A percentile compares a stretch with the other conserved stretches of the same genome.
Conservation (phyloP, 2,329 filamentous ascomycete species). For the Pseudogymnoascus sp. region DNA sequence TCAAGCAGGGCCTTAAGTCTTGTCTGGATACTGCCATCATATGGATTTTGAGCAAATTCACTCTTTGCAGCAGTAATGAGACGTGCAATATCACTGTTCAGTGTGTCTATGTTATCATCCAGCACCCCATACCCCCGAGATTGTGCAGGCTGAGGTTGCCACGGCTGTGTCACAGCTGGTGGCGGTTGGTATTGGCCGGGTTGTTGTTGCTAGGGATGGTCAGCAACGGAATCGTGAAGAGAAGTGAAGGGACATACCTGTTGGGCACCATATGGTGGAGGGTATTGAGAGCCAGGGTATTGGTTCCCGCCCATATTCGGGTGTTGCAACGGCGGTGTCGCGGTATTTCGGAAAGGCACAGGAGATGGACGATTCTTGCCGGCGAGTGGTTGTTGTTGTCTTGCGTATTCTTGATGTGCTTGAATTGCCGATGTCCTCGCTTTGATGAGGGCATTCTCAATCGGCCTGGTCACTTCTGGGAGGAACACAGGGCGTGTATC, state of each 20-base stretch:
- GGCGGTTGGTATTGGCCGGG: constrained; percentile 32
- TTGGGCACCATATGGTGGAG: constrained; percentile 21
- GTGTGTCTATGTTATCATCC: constrained; percentile 57
- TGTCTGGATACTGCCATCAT: constrained; percentile 66
- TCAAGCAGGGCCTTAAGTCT: constrained; percentile 79
- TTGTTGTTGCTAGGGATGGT: constrained; percentile 20
- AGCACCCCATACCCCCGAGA: constrained; percentile 23
- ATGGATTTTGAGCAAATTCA: constrained; percentile 66
- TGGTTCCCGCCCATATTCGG: constrained; percentile 28
- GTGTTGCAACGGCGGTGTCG: constrained; percentile 57
- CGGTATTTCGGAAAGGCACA: constrained; percentile 59
- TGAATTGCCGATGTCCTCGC: constrained; percentile 54
- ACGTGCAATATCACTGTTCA: constrained; percentile 75
- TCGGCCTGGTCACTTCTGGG: constrained; percentile 74
- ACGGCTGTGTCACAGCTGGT: constrained; percentile 28
- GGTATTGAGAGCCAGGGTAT: constrained; percentile 22
- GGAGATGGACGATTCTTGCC: constrained; percentile 44
- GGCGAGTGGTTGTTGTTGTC: constrained; percentile 35
- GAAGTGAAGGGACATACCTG: constrained; percentile 18
- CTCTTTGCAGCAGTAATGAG: constrained; percentile 65
- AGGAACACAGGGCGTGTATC: constrained; percentile 90
- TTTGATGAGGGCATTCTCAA: constrained; percentile 90
- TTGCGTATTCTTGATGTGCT: constrained; percentile 45
- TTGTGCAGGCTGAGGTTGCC: constrained; percentile 24
- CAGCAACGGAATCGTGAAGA: neutral